phyloP scores from a whole-genome alignment of 2,329 filamentous ascomycete genomes.

The Didymella arachidicola region DNA sequence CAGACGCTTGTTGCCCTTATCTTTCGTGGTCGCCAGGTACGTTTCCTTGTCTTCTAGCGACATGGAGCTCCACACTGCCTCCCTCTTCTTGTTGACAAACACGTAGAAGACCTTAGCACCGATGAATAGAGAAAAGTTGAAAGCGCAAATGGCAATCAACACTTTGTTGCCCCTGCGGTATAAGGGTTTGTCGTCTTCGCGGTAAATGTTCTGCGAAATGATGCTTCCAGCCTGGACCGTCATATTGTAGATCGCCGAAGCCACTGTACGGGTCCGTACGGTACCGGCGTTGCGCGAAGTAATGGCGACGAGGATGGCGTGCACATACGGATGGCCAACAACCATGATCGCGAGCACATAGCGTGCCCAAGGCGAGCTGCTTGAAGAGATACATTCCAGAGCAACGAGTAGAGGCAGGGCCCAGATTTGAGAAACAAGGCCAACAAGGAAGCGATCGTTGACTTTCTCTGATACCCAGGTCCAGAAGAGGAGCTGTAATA shows the following conservation, averaged over 20 bases:
- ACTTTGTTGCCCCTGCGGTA: constrained; percentile 64
- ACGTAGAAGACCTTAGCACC: constrained; percentile 63
- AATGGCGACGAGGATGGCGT: constrained; percentile 55
- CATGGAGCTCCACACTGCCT: constrained; percentile 45
- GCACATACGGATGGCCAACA: constrained; percentile 54
- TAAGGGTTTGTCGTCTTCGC: constrained; percentile 58
- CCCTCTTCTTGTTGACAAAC: constrained; percentile 55
- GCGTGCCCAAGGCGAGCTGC: constrained; percentile 49
- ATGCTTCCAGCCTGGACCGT: constrained; percentile 44
- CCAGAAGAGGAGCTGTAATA: constrained; percentile 59
- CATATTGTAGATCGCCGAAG: constrained; percentile 56
- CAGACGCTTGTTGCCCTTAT: constrained; percentile 49
- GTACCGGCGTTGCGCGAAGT: constrained; percentile 54
- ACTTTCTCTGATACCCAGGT: constrained; percentile 60
- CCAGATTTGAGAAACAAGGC: constrained; percentile 52
- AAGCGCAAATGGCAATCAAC: constrained; percentile 59
- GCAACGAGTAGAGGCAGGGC: constrained; percentile 50
- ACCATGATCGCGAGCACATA: constrained; percentile 51
- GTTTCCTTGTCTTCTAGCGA: constrained; percentile 44
- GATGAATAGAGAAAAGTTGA: constrained; percentile 61
- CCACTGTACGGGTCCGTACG: constrained; percentile 55
- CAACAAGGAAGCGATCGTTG: constrained; percentile 61
- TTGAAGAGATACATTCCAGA: constrained; percentile 42
- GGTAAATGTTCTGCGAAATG: constrained; percentile 59
- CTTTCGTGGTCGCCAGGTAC: constrained; percentile 48